Percentiles rank a stretch among this genome's conserved stretches.
Conservation (phyloP, 176 grass and related monocot genomes). For the Thalia dealbata region DNA sequence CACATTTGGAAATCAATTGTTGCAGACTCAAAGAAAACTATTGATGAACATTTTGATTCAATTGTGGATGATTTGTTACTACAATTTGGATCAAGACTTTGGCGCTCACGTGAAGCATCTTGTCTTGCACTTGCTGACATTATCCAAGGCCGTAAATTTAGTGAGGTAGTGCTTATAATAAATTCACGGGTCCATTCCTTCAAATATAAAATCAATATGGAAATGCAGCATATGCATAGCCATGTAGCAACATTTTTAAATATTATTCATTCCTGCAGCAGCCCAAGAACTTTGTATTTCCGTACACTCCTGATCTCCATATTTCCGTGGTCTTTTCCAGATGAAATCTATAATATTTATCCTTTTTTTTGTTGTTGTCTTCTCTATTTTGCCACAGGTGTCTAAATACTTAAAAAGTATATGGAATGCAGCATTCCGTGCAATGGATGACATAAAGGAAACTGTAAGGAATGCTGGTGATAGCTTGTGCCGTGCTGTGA, state of each 20-base stretch:
- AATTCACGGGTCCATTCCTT: background rate
- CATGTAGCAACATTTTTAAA: background rate
- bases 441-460: conserved; percentile 99
- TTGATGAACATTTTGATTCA: conserved; percentile 83
- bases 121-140: conserved; percentile 96
- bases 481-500: conserved; percentile 73
- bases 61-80: conserved; percentile 84
- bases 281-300: background rate
- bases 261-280: background rate
- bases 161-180: conserved; percentile 36
- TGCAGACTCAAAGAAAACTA: conserved; percentile 74
- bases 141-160: conserved; percentile 87
- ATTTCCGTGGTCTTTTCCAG: too few species aligned
- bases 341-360: background rate
- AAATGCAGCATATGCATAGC: background rate
- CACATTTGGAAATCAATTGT: conserved; percentile 99
- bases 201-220: background rate
- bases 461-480: conserved; percentile 91
- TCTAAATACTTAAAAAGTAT: conserved; percentile 77
- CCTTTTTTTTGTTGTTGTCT: conserved; percentile 17
- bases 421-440: conserved; percentile 78
- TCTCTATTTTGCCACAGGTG: conserved; percentile 37
- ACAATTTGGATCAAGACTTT: conserved; percentile 96
- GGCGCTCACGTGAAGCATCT: conserved; percentile 93
- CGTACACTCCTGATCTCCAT: too few species aligned